These are phyloP conservation scores for Solanum chiquidenum DNA, from an alignment of 257 asterid genomes.

Conservation along the genomic window DNA sequence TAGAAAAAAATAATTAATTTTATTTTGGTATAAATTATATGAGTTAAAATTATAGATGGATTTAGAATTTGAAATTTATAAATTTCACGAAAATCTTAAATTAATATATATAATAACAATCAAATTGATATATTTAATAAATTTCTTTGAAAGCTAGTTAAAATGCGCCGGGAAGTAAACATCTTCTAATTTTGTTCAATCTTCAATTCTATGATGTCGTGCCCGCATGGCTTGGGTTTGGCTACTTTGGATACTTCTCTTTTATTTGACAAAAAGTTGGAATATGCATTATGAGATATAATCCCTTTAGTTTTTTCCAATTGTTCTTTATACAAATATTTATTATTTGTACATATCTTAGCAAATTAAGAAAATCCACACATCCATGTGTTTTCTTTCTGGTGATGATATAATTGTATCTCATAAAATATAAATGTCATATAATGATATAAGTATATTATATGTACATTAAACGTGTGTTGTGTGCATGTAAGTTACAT, in stretches of 20 bases:
- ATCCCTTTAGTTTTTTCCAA: neutral
- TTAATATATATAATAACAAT: neutral
- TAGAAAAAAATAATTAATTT: neutral
- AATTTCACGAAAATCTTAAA: too few species aligned
- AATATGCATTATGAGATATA: neutral
- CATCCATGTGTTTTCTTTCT: neutral
- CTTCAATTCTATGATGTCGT: neutral
- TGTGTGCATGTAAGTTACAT: neutral
- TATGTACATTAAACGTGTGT: too few species aligned
- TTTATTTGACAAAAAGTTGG: neutral
- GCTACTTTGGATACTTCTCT: neutral
- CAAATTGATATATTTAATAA: too few species aligned
- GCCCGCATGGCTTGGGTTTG: neutral
- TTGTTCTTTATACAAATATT: neutral
- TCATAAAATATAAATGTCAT: neutral
- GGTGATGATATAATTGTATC: neutral
- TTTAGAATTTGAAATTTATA: too few species aligned
- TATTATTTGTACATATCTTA: too few species aligned
- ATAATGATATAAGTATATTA: too few species aligned
- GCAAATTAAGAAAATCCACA: neutral
- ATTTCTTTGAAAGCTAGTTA: neutral
- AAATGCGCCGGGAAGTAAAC: neutral
- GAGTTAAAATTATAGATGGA: too few species aligned
- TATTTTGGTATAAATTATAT: too few species aligned
- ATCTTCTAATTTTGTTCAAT: neutral